These are phyloP conservation scores for Dovyalis caffra DNA, from an alignment of 345 rosid genomes.

Conservation along the genomic window DNA sequence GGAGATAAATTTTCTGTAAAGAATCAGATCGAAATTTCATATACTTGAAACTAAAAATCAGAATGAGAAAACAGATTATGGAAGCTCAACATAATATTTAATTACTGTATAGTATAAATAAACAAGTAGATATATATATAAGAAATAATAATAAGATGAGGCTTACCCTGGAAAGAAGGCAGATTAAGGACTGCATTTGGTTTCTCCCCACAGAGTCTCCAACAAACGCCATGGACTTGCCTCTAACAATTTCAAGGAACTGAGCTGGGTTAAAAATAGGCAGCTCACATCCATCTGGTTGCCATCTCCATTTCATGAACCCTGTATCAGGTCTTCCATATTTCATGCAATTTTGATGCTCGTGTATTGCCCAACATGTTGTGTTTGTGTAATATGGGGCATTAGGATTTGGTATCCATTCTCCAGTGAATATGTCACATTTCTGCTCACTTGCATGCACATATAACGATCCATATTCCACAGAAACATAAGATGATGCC, in stretches of 20 bases:
- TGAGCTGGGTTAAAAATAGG: conserved; percentile 66
- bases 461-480: not conserved
- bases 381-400: conserved; percentile 86
- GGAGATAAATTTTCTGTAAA: too few species aligned
- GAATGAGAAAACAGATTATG: too few species aligned
- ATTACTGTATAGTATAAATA: too few species aligned
- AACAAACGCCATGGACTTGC: conserved; percentile 77
- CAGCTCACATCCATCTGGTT: conserved; percentile 67
- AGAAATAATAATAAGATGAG: too few species aligned
- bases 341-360: conserved; percentile 92
- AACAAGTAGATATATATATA: too few species aligned
- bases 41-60: too few species aligned
- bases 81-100: too few species aligned
- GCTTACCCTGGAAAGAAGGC: conserved; percentile 88
- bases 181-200: conserved; percentile 95
- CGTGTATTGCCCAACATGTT: conserved; percentile 96
- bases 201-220: conserved; percentile 91
- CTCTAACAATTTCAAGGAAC: conserved; percentile 69
- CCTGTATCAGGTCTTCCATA: conserved; percentile 76
- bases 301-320: conserved; percentile 84
- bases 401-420: conserved; percentile 69
- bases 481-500: not conserved
- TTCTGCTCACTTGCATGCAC: conserved; percentile 1
- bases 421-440: conserved; percentile 77
- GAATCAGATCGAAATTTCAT: too few species aligned